These are phyloP conservation scores for Trichoderma breve DNA, from an alignment of 2,329 filamentous ascomycete genomes.

Conservation along the genomic window DNA sequence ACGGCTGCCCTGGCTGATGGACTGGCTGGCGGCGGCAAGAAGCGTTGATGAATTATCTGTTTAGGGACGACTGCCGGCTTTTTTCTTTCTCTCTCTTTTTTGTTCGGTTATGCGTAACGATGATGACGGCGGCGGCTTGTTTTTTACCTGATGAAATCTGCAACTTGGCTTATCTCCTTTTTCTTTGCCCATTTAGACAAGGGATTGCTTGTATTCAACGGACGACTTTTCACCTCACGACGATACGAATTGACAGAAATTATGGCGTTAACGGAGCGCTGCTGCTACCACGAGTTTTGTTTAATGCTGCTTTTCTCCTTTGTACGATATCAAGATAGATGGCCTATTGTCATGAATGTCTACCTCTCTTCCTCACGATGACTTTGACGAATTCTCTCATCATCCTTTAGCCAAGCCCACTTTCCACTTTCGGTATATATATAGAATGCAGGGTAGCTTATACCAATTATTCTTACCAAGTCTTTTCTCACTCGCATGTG, in stretches of 20 bases:
- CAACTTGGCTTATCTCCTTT: neutral
- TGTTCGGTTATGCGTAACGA: neutral
- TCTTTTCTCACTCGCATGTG: neutral
- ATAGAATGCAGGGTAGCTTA: neutral
- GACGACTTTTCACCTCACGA: neutral
- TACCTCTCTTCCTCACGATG: neutral
- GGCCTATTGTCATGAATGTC: neutral
- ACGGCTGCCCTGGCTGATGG: slow-evolving; percentile 50
- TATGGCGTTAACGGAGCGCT: neutral
- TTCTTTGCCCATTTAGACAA: neutral
- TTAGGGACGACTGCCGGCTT: neutral
- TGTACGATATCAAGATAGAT: neutral
- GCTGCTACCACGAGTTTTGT: neutral
- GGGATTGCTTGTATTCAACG: neutral
- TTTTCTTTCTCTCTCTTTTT: neutral
- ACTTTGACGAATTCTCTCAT: neutral
- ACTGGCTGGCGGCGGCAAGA: slow-evolving; percentile 37
- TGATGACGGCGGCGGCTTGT: neutral
- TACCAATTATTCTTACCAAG: neutral
- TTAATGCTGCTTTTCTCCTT: too few species aligned
- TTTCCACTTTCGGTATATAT: neutral
- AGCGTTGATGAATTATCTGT: slow-evolving; percentile 25
- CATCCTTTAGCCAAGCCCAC: neutral
- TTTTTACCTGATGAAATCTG: neutral
- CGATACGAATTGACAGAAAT: neutral